Evolutionary conservation across 2,329 filamentous ascomycete genomes (phyloP).

Genomic region (Cryphonectria parasitica): DNA sequence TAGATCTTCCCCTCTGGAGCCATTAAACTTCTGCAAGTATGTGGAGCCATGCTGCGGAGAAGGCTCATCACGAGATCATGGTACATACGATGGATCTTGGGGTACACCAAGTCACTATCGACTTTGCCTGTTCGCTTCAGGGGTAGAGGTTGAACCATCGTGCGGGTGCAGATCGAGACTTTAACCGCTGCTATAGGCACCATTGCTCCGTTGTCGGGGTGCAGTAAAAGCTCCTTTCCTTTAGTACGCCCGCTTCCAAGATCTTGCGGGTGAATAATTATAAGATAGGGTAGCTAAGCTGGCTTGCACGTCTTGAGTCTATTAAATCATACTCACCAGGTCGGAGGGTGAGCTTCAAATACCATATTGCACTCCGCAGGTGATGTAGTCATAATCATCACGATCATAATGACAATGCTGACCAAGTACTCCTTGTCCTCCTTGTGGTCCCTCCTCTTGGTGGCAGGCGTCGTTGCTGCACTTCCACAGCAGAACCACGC

Average conservation of each 20-base stretch:
- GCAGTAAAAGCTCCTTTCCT: background rate
- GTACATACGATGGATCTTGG: background rate
- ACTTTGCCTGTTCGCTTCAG: background rate
- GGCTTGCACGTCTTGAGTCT: background rate
- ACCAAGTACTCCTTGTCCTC: background rate
- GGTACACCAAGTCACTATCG: background rate
- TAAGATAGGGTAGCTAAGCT: background rate
- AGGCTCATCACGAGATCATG: background rate
- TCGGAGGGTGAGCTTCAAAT: background rate
- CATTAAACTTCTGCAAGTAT: background rate
- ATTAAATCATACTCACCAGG: background rate
- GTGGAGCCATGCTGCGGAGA: conserved; percentile 2
- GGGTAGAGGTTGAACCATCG: background rate
- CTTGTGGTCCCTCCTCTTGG: background rate
- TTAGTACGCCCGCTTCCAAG: background rate
- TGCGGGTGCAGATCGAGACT: background rate
- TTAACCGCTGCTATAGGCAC: background rate
- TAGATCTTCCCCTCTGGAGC: background rate
- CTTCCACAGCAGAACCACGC: background rate
- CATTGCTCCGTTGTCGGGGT: background rate
- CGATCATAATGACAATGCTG: background rate
- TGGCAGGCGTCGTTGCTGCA: background rate
- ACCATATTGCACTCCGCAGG: background rate
- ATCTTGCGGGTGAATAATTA: background rate
- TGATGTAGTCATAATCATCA: background rate